These are phyloP conservation scores for Xylaria longipes DNA, from an alignment of 495 filamentous ascomycete genomes.

Conservation along the genomic window DNA sequence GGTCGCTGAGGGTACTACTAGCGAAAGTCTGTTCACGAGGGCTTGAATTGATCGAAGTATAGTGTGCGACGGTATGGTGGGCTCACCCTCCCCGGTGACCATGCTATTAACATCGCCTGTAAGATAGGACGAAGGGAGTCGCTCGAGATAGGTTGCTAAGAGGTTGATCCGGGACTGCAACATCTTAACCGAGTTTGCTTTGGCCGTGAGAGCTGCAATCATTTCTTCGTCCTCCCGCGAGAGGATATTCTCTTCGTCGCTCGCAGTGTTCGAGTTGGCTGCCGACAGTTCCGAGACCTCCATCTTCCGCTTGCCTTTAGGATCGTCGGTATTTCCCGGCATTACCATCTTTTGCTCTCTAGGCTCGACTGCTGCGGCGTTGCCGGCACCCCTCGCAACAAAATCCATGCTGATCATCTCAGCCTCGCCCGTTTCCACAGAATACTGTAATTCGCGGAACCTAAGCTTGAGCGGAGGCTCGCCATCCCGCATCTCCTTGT, in stretches of 20 bases:
- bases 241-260: constrained; percentile 55
- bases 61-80: constrained; percentile 64
- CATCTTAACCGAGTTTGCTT: constrained; percentile 91
- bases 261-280: constrained; percentile 27
- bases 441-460: constrained; percentile 85
- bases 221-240: constrained; percentile 79
- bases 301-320: constrained; percentile 56
- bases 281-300: constrained; percentile 38
- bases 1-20: constrained; percentile 62
- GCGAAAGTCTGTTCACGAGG: constrained; percentile 65
- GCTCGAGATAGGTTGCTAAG: constrained; percentile 79
- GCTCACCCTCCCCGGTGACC: constrained; percentile 42
- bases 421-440: constrained; percentile 89
- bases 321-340: constrained; percentile 41
- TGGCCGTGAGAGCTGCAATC: constrained; percentile 74
- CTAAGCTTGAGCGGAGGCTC: constrained; percentile 65
- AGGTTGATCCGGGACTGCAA: constrained; percentile 83
- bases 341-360: constrained; percentile 42
- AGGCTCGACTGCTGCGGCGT: constrained; percentile 68
- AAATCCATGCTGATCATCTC: constrained; percentile 98
- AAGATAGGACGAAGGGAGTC: constrained; percentile 69
- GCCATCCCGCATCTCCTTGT: constrained; percentile 78
- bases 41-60: constrained; percentile 72
- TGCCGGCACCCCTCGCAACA: constrained; percentile 80
- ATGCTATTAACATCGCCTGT: constrained; percentile 45